Base-by-base conservation (phyloP, 23 red algal genomes). In the Gracilaria gracilis region DNA sequence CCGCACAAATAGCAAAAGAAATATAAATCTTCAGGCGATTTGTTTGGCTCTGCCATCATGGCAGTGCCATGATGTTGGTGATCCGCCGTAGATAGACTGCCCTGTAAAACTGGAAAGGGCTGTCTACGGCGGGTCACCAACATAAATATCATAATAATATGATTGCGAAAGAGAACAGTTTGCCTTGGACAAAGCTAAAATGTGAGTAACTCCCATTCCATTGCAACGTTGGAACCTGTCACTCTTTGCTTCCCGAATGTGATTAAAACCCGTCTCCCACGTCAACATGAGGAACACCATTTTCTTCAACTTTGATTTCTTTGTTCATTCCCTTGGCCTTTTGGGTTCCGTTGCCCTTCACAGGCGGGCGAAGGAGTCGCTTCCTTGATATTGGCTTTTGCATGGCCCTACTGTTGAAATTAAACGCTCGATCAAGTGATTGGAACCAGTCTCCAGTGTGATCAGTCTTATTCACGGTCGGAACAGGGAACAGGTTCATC, bases 381-480 rank as follows among this genome's bases (percentile, higher is more conserved):
- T 65, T 61, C 33, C 58, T 86, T 24, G 82, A 34, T 55, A 90
- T 11, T 20, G 73, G 57, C 90, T 98, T 98, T 57, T 98, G 96
- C 61, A 88, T 88, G 23, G 96, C 87, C 29, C 96, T 83, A 50
- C 73, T 91, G 79, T 98, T 98, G 89, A 98, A 98, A 67, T 98
- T 92, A 71, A 98, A 98, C 29, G 96, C 92, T 29, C 96, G 50
- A 61, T 95, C 91, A 51, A 99, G 75, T 37, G 89, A 91, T 54
- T 84, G 82, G 85, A 99, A 99, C 97, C 97, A 99, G 80, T 99
- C 97, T 24, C 91, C 88, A 23, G 97, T 99, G 61, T 99, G 90
- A 77, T 99, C 97, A 9, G 84, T 96, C 62, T 94, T 93, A 64
- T 96, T 99, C 29, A 99, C 59, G 0, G 97, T 99, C 16, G 94